Conservation (phyloP, 2,329 filamentous ascomycete species). For the Whalleya microplaca region DNA sequence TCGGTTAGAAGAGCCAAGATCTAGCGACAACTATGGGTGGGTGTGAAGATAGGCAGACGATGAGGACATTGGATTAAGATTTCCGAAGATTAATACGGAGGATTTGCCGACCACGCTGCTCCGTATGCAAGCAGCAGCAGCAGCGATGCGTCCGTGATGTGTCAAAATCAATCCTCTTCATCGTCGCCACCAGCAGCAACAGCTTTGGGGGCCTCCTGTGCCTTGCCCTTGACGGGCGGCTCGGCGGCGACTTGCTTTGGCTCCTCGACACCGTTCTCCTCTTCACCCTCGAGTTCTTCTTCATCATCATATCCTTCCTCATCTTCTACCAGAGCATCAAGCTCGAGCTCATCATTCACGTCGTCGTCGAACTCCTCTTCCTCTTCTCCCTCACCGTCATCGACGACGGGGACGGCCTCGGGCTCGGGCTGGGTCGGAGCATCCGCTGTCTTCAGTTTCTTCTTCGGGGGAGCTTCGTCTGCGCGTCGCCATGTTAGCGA, state of each 20-base stretch:
- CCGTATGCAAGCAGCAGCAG: too few species aligned
- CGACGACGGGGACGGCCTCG: conserved; percentile 29
- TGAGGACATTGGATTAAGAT: too few species aligned
- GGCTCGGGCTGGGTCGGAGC: conserved; percentile 7
- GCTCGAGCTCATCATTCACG: conserved; percentile 26
- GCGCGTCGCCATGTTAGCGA: conserved; percentile 9
- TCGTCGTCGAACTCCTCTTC: conserved; percentile 36
- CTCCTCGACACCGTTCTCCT: conserved; percentile 26
- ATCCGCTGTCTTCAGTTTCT: conserved; percentile 37
- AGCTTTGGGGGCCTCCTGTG: conserved; percentile 15
- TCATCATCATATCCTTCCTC: conserved; percentile 26
- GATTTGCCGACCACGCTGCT: too few species aligned
- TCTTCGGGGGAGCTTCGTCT: conserved; percentile 36
- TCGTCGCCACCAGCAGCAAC: conserved; percentile 30
- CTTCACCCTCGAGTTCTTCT: conserved; percentile 26
- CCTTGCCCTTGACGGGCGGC: conserved; percentile 23
- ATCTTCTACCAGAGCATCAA: conserved; percentile 20
- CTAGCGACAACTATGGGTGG: too few species aligned
- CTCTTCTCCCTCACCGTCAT: conserved; percentile 31
- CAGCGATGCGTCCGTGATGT: not conserved
- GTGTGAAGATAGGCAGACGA: too few species aligned
- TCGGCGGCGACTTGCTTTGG: conserved; percentile 37
- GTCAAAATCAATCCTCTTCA: conserved; percentile 27
- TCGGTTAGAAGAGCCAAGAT: too few species aligned
- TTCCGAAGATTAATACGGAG: too few species aligned